A percentile compares a stretch with the other conserved stretches of the same genome.
Evolutionary conservation across 805 yeast genomes (phyloP).

Genomic region (Hanseniaspora clermontiae): DNA sequence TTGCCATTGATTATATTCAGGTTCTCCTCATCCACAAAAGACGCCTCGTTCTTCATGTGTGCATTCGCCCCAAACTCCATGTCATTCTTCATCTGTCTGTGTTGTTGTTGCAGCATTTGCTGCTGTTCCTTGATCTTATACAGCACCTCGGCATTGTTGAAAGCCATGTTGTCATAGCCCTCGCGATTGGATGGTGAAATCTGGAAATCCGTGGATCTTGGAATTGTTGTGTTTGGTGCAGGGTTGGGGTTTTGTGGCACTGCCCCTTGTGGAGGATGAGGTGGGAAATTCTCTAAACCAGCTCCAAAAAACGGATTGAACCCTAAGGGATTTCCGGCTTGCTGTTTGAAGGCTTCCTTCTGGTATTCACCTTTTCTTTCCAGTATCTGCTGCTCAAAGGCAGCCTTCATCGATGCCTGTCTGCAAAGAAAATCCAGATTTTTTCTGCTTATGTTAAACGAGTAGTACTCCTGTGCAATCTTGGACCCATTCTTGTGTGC

Average conservation of each 20-base stretch:
- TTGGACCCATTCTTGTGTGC: constrained; percentile 51
- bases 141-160: constrained; percentile 15
- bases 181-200: neutral
- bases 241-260: no score
- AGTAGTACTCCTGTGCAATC: constrained; percentile 59
- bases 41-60: constrained; percentile 1
- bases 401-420: constrained; percentile 34
- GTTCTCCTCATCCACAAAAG: neutral
- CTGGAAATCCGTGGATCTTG: neutral
- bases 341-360: constrained; percentile 25
- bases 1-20: neutral
- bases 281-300: neutral
- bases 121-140: constrained; percentile 24
- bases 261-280: no score
- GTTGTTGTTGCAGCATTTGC: constrained; percentile 21
- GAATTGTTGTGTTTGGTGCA: neutral
- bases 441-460: constrained; percentile 46
- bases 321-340: constrained; percentile 5
- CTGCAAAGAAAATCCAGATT: constrained; percentile 44
- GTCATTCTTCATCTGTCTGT: constrained; percentile 19
- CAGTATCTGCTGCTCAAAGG: constrained; percentile 34
- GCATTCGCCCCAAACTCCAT: constrained; percentile 19
- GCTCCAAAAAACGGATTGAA: neutral
- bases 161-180: neutral
- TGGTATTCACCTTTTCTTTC: constrained; percentile 30